A percentile compares a stretch with the other conserved stretches of the same genome.
phyloP scores from a whole-genome alignment of 2,329 filamentous ascomycete genomes.

The Myriosclerotinia duriaeana region DNA sequence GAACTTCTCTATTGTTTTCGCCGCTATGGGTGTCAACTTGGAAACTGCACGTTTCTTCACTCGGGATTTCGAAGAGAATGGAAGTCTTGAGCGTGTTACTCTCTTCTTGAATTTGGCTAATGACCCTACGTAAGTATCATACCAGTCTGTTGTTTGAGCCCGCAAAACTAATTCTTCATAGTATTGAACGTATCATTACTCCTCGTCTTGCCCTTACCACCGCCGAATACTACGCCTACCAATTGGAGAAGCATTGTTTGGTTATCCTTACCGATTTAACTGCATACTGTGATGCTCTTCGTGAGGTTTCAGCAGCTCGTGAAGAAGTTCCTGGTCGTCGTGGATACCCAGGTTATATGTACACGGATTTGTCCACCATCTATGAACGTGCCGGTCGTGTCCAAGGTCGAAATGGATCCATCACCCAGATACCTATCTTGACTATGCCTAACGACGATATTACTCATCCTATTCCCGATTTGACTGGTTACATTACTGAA shows the following conservation, averaged over 20 bases:
- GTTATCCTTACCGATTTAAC: constrained; percentile 98
- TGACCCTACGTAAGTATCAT: constrained; percentile 79
- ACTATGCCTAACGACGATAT: constrained; percentile 99
- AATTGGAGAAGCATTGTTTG: constrained; percentile 98
- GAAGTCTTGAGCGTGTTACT: constrained; percentile 94
- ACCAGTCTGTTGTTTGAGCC: neutral
- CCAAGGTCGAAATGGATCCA: constrained; percentile 92
- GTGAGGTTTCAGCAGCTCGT: constrained; percentile 95
- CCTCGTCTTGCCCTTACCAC: constrained; percentile 97
- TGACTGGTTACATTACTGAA: constrained; percentile 99
- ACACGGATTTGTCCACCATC: constrained; percentile 99
- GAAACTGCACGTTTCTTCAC: constrained; percentile 99
- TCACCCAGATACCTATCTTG: constrained; percentile 97
- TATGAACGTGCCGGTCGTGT: constrained; percentile 99
- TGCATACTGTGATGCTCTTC: constrained; percentile 96
- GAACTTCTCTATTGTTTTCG: constrained; percentile 99
- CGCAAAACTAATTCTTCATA: constrained; percentile 43
- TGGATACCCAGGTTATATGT: constrained; percentile 99
- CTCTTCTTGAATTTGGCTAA: constrained; percentile 99
- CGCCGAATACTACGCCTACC: constrained; percentile 99
- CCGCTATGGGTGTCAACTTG: constrained; percentile 99
- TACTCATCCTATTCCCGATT: constrained; percentile 96
- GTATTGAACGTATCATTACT: constrained; percentile 99
- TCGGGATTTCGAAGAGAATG: constrained; percentile 97
- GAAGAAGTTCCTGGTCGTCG: constrained; percentile 99